These are phyloP conservation scores for Mycosphaerella sp. DNA, from an alignment of 2,329 filamentous ascomycete genomes.

Conservation along the genomic window DNA sequence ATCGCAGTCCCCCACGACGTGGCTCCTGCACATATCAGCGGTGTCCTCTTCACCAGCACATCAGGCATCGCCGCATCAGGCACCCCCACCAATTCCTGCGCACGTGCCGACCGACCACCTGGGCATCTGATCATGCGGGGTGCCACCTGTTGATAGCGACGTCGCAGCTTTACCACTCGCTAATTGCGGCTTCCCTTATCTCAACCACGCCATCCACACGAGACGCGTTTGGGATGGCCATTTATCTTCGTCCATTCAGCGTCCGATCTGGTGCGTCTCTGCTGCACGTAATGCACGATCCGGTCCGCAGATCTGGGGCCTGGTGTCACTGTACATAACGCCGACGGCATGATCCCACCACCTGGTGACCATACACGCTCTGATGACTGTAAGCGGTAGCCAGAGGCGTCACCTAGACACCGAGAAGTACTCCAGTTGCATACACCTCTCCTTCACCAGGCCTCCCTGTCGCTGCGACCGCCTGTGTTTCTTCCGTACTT, in stretches of 20 bases:
- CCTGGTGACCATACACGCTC: constrained; percentile 4
- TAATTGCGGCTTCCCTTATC: constrained; percentile 4
- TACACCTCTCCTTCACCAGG: not conserved
- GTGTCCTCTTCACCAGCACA: not conserved
- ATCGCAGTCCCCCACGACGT: not conserved
- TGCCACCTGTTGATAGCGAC: not conserved
- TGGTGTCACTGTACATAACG: constrained; percentile 7
- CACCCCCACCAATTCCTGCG: not conserved
- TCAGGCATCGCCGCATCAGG: not conserved
- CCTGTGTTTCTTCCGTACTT: not conserved
- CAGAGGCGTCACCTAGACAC: not conserved
- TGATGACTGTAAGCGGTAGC: constrained; percentile 2
- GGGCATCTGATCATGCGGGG: constrained; percentile 1
- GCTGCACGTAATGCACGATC: constrained; percentile 11
- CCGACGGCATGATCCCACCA: not conserved
- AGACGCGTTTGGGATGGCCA: not conserved
- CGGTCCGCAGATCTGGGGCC: constrained; percentile 6
- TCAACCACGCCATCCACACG: constrained; percentile 1
- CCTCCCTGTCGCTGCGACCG: not conserved
- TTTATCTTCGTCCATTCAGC: constrained; percentile 11
- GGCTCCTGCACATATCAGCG: not conserved
- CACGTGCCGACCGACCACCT: not conserved
- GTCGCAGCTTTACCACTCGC: not conserved
- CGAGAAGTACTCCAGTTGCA: not conserved
- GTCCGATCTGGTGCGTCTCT: not conserved